Percentiles rank a stretch among this genome's conserved stretches.
Evolutionary conservation across 1,284 basidiomycete genomes (phyloP).

Genomic region (Cerrena zonata): DNA sequence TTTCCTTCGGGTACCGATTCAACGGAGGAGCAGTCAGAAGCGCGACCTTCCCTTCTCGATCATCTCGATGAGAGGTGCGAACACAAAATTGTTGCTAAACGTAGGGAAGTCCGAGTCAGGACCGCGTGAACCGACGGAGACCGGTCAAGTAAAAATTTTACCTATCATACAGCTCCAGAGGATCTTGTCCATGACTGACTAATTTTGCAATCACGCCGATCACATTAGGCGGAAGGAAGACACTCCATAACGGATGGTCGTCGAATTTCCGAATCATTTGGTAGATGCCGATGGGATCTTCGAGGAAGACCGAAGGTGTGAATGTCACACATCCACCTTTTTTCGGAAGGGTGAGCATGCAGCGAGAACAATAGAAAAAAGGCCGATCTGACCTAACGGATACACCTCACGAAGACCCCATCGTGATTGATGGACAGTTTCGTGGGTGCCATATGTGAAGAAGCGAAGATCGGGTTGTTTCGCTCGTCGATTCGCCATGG

Average conservation of each 20-base stretch:
- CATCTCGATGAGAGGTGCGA: conserved; percentile 37
- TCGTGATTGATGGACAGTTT: conserved; percentile 37
- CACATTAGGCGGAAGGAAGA: conserved; percentile 55
- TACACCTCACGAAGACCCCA: conserved; percentile 63
- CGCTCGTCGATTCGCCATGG: conserved; percentile 39
- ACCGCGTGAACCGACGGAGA: not conserved
- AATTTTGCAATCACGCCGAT: conserved; percentile 41
- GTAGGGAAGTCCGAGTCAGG: not conserved
- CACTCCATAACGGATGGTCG: conserved; percentile 60
- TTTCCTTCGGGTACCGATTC: conserved; percentile 4
- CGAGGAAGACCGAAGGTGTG: conserved; percentile 50
- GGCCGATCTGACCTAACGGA: conserved; percentile 47
- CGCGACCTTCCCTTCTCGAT: conserved; percentile 49
- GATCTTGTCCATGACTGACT: conserved; percentile 18
- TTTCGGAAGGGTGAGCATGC: not conserved
- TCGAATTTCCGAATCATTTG: conserved; percentile 43
- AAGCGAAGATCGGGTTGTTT: conserved; percentile 46
- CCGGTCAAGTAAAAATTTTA: conserved; percentile 10
- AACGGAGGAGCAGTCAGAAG: conserved; percentile 41
- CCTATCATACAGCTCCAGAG: conserved; percentile 20
- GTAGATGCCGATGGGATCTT: conserved; percentile 41
- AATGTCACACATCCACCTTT: conserved; percentile 67
- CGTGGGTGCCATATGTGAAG: conserved; percentile 60
- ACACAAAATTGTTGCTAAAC: conserved; percentile 33
- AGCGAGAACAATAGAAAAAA: conserved; percentile 8